These are phyloP conservation scores for Amauroascus niger DNA, from an alignment of 2,329 filamentous ascomycete species.

Conservation along the genomic window DNA sequence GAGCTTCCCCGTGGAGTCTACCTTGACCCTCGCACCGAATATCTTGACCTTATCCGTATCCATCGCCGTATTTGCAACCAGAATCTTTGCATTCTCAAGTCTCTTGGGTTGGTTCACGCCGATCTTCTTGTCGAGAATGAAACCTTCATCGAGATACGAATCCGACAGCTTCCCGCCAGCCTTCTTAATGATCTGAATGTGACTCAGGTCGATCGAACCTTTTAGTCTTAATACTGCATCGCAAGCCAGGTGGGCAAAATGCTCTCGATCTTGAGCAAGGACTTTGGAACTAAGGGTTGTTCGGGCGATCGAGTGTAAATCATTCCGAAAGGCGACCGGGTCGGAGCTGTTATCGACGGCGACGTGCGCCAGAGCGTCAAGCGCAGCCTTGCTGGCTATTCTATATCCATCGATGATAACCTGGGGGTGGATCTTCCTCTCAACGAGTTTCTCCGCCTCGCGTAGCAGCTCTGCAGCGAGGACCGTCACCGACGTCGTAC, in stretches of 20 bases:
- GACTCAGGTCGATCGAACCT: conserved; percentile 83
- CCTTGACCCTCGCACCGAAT: conserved; percentile 93
- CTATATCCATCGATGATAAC: conserved; percentile 98
- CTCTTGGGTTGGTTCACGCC: conserved; percentile 97
- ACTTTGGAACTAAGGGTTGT: conserved; percentile 98
- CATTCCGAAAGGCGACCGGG: conserved; percentile 73
- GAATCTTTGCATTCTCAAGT: conserved; percentile 94
- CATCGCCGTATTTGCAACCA: conserved; percentile 97
- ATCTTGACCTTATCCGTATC: conserved; percentile 99
- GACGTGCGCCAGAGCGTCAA: conserved; percentile 70
- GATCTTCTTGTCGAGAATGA: conserved; percentile 98
- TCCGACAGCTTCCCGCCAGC: conserved; percentile 94
- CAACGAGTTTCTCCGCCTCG: conserved; percentile 92
- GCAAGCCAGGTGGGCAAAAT: conserved; percentile 81
- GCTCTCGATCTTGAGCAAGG: conserved; percentile 76
- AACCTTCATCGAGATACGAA: conserved; percentile 94
- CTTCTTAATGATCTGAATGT: conserved; percentile 99
- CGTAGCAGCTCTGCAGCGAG: conserved; percentile 88
- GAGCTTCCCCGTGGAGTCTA: conserved; percentile 88
- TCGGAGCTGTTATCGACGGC: conserved; percentile 86
- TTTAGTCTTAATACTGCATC: conserved; percentile 86
- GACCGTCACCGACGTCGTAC: conserved; percentile 95
- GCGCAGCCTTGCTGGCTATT: conserved; percentile 85
- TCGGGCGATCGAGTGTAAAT: conserved; percentile 79
- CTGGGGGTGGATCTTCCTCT: conserved; percentile 98